Base-by-base conservation (phyloP, 2,329 filamentous ascomycete genomes). In the Leptographium radiaticola region DNA sequence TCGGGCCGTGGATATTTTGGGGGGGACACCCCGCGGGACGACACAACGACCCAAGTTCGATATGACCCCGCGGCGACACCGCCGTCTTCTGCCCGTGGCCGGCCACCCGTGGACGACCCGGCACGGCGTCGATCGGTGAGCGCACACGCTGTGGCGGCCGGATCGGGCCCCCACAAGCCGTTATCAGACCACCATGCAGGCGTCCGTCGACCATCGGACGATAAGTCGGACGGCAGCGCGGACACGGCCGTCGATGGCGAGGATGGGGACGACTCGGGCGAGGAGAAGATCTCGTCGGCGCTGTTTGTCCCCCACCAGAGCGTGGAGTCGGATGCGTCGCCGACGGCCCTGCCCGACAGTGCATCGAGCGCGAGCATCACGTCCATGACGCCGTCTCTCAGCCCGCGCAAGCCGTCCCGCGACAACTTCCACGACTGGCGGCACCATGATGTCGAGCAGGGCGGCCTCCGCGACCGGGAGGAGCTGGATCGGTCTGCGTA, bases 201-300 rank as follows among this genome's bases (percentile, higher is more conserved):
- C 20, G 36, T 9, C 12, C 66, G 66, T 55, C 67, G 68, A 51
- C 62, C 66, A 52, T 72, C 71, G 54, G 67, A 64, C 60, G 68
- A 66, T 57, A 59, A 57, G 42, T 59, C 56, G 2, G 57, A 59
- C 42, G 57, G 54, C n/a, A 69, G 65, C 55, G 66, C 66, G 50
- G 70, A 70, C 13, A 57, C 57, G 38, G 53, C 68, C 49, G 68
- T 70, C 51, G 66, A 64, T 48, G 65, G 66, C 49, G 72, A 75
- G 57, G 75, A 79, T 47, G 73, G 70, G 10, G 77, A 81, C 43
- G 77, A 80, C 55, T 89, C 86, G 15, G 84, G 87, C 55, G 83
- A 87, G 65, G 87, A 93, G 66, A 87, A 91, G 67, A 89, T 93
- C 58, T 89, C 86, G n/a, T 91, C 86, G 36, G 87, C 87, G 30